Conservation (phyloP, 1,139 yeast species). For the Taphrina pruni region DNA sequence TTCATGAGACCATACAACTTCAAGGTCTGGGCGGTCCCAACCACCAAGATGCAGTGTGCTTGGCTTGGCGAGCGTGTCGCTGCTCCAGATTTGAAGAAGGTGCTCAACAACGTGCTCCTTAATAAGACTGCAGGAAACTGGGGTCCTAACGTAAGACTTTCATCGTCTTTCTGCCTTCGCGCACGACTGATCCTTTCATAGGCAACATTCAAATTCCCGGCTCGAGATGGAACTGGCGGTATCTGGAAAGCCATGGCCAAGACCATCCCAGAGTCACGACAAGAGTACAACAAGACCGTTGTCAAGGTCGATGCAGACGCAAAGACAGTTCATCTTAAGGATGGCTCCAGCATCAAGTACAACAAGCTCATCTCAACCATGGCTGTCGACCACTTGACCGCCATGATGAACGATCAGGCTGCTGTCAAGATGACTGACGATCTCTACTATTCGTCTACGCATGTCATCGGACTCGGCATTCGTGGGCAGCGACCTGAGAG, state of each 20-base stretch:
- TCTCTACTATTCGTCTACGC: conserved; percentile 43
- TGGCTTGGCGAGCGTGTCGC: conserved; percentile 46
- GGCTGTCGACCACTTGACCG: conserved; percentile 41
- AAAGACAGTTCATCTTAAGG: conserved; percentile 39
- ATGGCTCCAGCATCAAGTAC: conserved; percentile 39
- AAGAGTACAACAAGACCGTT: conserved; percentile 40
- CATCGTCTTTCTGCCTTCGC: neutral
- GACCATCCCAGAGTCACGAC: conserved; percentile 40
- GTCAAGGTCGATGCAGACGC: conserved; percentile 40
- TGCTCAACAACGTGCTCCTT: conserved; percentile 42
- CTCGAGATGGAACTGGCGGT: conserved; percentile 44
- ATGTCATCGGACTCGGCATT: conserved; percentile 44
- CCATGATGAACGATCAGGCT: conserved; percentile 24
- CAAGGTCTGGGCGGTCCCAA: conserved; percentile 46
- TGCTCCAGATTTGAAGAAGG: conserved; percentile 44
- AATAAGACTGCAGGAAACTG: conserved; percentile 44
- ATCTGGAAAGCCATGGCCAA: conserved; percentile 44
- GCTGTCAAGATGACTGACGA: conserved; percentile 39
- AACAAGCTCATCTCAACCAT: conserved; percentile 43
- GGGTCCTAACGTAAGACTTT: conserved; percentile 42
- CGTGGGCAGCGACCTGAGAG: conserved; percentile 43
- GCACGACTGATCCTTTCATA: neutral
- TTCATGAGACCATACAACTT: conserved; percentile 45
- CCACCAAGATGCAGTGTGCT: conserved; percentile 45
- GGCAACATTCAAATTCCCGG: conserved; percentile 44